Evolutionary conservation across 1,284 basidiomycete species (phyloP).

Genomic region (Irpex sp.): DNA sequence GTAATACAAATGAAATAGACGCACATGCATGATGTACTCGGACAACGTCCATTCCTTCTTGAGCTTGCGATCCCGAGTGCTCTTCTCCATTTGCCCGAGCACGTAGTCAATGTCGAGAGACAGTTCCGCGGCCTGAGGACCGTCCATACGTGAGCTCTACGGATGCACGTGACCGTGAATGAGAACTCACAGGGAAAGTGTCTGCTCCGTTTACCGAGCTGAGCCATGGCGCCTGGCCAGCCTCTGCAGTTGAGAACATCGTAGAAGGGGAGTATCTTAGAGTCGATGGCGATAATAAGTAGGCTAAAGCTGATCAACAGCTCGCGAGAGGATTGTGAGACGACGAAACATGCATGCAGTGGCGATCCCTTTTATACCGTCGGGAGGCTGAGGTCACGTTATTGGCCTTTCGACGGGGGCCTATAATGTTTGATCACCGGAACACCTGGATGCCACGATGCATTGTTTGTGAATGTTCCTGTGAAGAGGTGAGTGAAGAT

Average conservation of each 20-base stretch:
- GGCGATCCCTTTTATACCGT: neutral
- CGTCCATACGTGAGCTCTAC: neutral
- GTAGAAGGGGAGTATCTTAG: neutral
- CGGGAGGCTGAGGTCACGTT: neutral
- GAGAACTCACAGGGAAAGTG: neutral
- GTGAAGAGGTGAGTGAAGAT: neutral
- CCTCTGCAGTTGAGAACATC: neutral
- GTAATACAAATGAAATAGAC: neutral
- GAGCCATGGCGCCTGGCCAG: slow-evolving; percentile 1
- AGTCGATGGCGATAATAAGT: neutral
- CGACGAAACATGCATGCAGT: neutral
- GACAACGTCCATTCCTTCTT: neutral
- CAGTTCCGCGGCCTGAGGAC: neutral
- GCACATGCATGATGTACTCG: neutral
- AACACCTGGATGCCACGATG: neutral
- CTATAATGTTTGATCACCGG: neutral
- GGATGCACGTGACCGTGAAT: neutral
- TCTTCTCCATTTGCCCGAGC: neutral
- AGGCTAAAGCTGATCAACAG: slow-evolving; percentile 2
- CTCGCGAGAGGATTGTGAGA: neutral
- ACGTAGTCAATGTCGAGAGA: neutral
- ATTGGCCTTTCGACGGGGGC: neutral
- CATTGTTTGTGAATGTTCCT: neutral
- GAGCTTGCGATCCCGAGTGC: neutral
- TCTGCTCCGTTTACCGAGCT: neutral